Percentiles rank a stretch among this genome's conserved stretches.
phyloP scores from a whole-genome alignment of 1,139 yeast genomes.

The Yamadazyma buinensis region DNA sequence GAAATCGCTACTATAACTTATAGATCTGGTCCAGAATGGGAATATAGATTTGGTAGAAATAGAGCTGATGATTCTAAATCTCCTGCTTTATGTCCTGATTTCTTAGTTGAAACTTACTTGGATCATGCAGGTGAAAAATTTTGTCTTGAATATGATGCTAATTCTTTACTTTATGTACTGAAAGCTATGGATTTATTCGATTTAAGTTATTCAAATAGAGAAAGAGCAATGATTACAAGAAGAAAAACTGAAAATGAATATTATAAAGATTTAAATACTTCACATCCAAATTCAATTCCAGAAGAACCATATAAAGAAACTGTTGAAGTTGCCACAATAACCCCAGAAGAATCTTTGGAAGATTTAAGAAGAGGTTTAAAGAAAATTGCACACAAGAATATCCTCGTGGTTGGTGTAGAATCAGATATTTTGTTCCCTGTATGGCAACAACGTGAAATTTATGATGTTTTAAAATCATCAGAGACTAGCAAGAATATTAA shows the following conservation, averaged over 20 bases:
- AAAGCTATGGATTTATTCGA: constrained; percentile 96
- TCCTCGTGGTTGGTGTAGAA: constrained; percentile 84
- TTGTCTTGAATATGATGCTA: constrained; percentile 87
- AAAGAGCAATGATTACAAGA: constrained; percentile 41
- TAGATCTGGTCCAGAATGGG: constrained; percentile 98
- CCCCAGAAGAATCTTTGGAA: constrained; percentile 50
- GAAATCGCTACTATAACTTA: constrained; percentile 93
- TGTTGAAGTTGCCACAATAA: constrained; percentile 26
- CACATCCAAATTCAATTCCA: constrained; percentile 34
- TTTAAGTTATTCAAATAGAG: constrained; percentile 52
- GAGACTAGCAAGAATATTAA: constrained; percentile 23
- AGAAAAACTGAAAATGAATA: constrained; percentile 28
- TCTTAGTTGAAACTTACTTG: constrained; percentile 83
- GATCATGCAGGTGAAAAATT: constrained; percentile 96
- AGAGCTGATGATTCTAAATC: constrained; percentile 75
- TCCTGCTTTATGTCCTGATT: constrained; percentile 92
- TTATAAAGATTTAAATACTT: constrained; percentile 7
- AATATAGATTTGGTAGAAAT: constrained; percentile 81
- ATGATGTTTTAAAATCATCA: constrained; percentile 45
- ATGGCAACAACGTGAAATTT: constrained; percentile 90
- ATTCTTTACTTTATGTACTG: constrained; percentile 79
- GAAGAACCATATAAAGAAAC: constrained; percentile 55
- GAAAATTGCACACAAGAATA: constrained; percentile 59
- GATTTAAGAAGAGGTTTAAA: constrained; percentile 68
- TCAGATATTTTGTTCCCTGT: constrained; percentile 89